Evolutionary conservation across 2,329 filamentous ascomycete species (phyloP).

Genomic region (Neospermospora avenae): DNA sequence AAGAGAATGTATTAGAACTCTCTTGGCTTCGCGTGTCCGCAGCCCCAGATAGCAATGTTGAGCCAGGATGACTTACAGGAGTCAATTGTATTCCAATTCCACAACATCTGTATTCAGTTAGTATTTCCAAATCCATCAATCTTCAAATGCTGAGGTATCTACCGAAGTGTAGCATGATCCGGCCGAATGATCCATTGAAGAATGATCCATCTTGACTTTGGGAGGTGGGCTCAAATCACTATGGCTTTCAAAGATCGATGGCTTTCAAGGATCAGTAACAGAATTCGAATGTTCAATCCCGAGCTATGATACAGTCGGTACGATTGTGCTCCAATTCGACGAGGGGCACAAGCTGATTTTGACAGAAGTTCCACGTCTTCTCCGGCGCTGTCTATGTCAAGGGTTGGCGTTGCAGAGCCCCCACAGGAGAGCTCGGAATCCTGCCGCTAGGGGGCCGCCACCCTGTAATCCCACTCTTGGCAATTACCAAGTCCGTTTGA

Average conservation of each 20-base stretch:
- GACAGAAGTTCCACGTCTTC: not conserved
- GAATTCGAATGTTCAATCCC: constrained; percentile 6
- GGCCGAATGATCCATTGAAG: constrained; percentile 17
- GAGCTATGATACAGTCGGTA: not conserved
- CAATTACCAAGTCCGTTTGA: not conserved
- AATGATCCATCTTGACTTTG: not conserved
- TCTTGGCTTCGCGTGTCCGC: not conserved
- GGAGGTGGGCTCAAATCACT: not conserved
- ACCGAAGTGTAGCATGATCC: constrained; percentile 20
- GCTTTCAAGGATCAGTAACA: constrained; percentile 5
- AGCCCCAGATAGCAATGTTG: not conserved
- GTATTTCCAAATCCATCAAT: not conserved
- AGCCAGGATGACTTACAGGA: constrained; percentile 42
- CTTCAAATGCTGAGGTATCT: not conserved
- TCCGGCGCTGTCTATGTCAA: not conserved
- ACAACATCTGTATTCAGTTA: constrained; percentile 59
- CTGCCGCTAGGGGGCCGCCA: not conserved
- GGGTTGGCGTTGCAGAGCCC: not conserved
- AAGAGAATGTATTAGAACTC: not conserved
- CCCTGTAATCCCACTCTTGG: not conserved
- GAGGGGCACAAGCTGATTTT: constrained; percentile 1
- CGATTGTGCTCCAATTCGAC: not conserved
- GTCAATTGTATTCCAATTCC: constrained; percentile 74
- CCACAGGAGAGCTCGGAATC: not conserved
- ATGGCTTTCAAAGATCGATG: constrained; percentile 1